These are phyloP conservation scores for Komagataella phaffii DNA, from an alignment of 805 yeast genomes.

Conservation along the genomic window DNA sequence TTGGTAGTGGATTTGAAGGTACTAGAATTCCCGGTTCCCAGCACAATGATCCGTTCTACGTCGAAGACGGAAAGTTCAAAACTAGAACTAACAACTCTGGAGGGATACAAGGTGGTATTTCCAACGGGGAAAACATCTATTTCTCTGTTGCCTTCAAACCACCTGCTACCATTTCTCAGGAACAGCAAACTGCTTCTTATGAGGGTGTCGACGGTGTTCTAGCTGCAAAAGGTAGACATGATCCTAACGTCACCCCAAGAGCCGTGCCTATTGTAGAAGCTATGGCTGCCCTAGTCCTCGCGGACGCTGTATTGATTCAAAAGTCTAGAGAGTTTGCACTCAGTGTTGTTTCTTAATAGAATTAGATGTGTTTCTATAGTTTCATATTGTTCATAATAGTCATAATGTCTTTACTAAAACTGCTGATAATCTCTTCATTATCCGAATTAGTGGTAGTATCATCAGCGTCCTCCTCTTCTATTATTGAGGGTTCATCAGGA, in stretches of 20 bases:
- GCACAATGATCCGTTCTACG: conserved; percentile 82
- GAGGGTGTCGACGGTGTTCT: conserved; percentile 80
- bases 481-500: neutral
- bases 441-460: neutral
- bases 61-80: conserved; percentile 54
- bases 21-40: conserved; percentile 81
- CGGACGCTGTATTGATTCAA: conserved; percentile 78
- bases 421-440: neutral
- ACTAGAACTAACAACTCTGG: conserved; percentile 90
- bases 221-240: conserved; percentile 97
- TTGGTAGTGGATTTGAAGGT: conserved; percentile 93
- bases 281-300: conserved; percentile 90
- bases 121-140: conserved; percentile 91
- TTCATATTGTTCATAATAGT: neutral
- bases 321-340: conserved; percentile 61
- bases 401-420: neutral
- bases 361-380: neutral
- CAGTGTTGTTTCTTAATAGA: conserved; percentile 14
- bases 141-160: conserved; percentile 96
- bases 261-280: conserved; percentile 98
- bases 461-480: neutral
- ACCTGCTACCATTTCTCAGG: conserved; percentile 93
- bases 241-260: conserved; percentile 96
- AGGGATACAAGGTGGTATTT: conserved; percentile 96
- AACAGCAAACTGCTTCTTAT: conserved; percentile 79